Evolutionary conservation across 2,329 filamentous ascomycete species (phyloP).

Genomic region (Venturia oleaginea): DNA sequence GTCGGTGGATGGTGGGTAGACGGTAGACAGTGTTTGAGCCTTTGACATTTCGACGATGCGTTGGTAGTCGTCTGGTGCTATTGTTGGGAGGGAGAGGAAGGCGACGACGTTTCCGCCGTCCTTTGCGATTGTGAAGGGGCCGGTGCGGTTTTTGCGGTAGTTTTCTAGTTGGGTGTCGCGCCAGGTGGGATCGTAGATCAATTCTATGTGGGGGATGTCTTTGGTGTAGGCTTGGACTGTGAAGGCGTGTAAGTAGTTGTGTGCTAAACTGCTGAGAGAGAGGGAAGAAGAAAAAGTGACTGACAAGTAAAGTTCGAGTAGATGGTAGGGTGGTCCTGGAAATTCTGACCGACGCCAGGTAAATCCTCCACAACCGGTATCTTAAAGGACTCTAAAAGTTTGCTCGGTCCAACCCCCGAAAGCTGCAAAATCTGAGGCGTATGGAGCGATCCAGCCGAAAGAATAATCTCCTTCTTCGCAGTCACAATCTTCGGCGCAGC

Average conservation of each 20-base stretch:
- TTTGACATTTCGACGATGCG: not conserved
- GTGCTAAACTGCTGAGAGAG: too few species aligned
- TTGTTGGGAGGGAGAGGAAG: conserved; percentile 14
- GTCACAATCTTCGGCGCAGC: conserved; percentile 16
- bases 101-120: conserved; percentile 13
- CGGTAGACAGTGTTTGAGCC: not conserved
- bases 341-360: conserved; percentile 7
- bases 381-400: conserved; percentile 15
- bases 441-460: conserved; percentile 23
- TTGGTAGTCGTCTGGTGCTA: conserved; percentile 10
- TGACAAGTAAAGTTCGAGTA: not conserved
- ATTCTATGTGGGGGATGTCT: not conserved
- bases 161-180: conserved; percentile 3
- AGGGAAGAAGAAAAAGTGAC: not conserved
- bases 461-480: conserved; percentile 26
- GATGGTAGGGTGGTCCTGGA: conserved; percentile 4
- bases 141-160: conserved; percentile 5
- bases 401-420: conserved; percentile 17
- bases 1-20: conserved; percentile 7
- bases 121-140: conserved; percentile 13
- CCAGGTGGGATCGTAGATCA: conserved; percentile 9
- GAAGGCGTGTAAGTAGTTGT: too few species aligned
- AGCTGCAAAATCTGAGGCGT: conserved; percentile 26
- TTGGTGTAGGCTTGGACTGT: not conserved
- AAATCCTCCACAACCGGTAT: conserved; percentile 9